phyloP scores from a whole-genome alignment of 768 basidiomycete species.

The Boletus barrowsii region DNA sequence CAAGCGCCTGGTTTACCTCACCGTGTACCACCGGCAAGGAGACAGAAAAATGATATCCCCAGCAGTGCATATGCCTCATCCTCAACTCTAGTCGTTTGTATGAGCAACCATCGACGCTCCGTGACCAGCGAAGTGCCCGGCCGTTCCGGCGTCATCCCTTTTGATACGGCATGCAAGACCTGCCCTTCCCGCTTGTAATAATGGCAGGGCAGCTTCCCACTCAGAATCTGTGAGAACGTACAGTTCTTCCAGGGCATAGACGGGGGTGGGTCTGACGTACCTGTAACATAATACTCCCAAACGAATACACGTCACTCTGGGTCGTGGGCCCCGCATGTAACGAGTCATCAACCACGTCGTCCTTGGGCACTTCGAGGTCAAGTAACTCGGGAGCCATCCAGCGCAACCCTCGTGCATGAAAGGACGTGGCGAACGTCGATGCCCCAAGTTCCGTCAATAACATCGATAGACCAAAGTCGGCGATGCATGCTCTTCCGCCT shows the following conservation, averaged over 20 bases:
- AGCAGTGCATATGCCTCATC: no score
- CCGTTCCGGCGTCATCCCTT: background rate
- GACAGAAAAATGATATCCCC: no score
- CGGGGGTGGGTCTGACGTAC: background rate
- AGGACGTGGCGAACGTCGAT: conserved; percentile 15
- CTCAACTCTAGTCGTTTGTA: background rate
- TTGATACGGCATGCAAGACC: conserved; percentile 11
- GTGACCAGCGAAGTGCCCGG: background rate
- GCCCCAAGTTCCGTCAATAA: background rate
- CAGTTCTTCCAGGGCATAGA: no score
- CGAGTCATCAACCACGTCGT: background rate
- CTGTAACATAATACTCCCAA: conserved; percentile 6
- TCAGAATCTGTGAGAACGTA: conserved; percentile 3
- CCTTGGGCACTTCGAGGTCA: background rate
- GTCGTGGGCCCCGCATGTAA: background rate
- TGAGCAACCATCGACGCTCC: conserved; percentile 11
- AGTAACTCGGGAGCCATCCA: conserved; percentile 12
- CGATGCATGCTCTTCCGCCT: no score
- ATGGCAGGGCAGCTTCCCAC: no score
- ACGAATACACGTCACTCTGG: conserved; percentile 2
- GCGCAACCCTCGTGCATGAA: conserved; percentile 11
- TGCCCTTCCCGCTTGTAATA: conserved; percentile 5
- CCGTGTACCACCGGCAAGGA: no score
- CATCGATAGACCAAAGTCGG: no score
- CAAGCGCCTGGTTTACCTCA: no score